Base-by-base conservation (phyloP, 2,329 filamentous ascomycete species). In the Fusarium algeriense region DNA sequence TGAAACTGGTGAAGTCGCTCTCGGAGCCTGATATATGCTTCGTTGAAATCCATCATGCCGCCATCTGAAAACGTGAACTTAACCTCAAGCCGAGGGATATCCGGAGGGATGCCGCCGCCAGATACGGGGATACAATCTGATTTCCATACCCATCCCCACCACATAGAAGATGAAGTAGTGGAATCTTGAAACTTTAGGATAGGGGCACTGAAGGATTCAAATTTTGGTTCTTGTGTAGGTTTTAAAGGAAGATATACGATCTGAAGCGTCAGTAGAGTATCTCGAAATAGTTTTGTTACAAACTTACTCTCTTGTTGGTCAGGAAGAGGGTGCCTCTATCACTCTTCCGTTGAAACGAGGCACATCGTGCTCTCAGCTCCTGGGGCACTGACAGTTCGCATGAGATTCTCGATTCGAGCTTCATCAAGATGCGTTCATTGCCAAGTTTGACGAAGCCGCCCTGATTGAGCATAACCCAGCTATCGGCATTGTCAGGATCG, bases 51-150 rank as follows among this genome's bases (percentile, higher is more conserved):
- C 80, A 92, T 96, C 64, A 95, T 95, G n/a, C 95, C 95, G 45
- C 95, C 95, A 69, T 98, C 95, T 78, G 94, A 95, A 85, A 98
- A 98, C 26, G 91, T 94, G 76, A 98, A 87, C 79, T 93, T 94
- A 73, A 97, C 81, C 76, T 96, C 93, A 45, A 97, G 85, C 32
- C 91, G 89, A 20, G 91, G 87, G 68, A 93, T 87, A 26, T 91
- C 85, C 8, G 91, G 83, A 1, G 95, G 93, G 54, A 98, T 93
- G 53, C 93, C 93, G 40, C 96, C 96, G 38, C 93, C 93, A 2
- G 91, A 84, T 28, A 97, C 93, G 3, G 95, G 94, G 75, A 92
- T 91, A 64, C 97, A 90, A 46, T 91, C 84, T 28, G 92, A 92
- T 60, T 90, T 90, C 95, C 95, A 98, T 72, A 93, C 92, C 85